phyloP scores from a whole-genome alignment of 495 filamentous ascomycete species.

The Evernia prunastri region DNA sequence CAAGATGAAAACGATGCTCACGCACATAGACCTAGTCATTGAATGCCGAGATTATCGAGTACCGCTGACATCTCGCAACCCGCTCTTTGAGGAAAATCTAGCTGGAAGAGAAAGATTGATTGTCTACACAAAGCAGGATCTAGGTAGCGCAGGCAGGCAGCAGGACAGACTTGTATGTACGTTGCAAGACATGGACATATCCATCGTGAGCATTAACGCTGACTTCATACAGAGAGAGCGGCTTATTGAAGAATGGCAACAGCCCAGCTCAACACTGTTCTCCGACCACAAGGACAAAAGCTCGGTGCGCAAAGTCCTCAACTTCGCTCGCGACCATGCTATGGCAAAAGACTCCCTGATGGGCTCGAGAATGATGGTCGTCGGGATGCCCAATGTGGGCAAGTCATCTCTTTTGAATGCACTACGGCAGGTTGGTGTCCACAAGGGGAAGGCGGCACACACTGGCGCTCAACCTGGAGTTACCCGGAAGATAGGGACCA shows the following conservation, averaged over 20 bases:
- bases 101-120: constrained; percentile 64
- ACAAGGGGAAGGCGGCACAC: constrained; percentile 66
- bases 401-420: constrained; percentile 87
- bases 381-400: constrained; percentile 95
- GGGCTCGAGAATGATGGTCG: constrained; percentile 74
- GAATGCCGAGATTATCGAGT: constrained; percentile 93
- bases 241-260: constrained; percentile 53
- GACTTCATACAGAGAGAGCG: constrained; percentile 32
- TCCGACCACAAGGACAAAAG: constrained; percentile 45
- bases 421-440: constrained; percentile 61
- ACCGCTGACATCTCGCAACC: constrained; percentile 82
- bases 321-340: constrained; percentile 47
- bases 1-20: constrained; percentile 79
- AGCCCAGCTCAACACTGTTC: constrained; percentile 57
- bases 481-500: constrained; percentile 74
- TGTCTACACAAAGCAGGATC: constrained; percentile 86
- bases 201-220: neutral
- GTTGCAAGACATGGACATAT: neutral
- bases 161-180: constrained; percentile 30
- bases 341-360: constrained; percentile 46
- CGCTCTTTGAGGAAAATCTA: constrained; percentile 75
- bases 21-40: constrained; percentile 77
- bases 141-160: constrained; percentile 44
- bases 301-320: constrained; percentile 50
- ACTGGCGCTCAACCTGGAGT: constrained; percentile 86